Base-by-base conservation (phyloP, 805 yeast species). In the Saccharomycopsis sp. region DNA sequence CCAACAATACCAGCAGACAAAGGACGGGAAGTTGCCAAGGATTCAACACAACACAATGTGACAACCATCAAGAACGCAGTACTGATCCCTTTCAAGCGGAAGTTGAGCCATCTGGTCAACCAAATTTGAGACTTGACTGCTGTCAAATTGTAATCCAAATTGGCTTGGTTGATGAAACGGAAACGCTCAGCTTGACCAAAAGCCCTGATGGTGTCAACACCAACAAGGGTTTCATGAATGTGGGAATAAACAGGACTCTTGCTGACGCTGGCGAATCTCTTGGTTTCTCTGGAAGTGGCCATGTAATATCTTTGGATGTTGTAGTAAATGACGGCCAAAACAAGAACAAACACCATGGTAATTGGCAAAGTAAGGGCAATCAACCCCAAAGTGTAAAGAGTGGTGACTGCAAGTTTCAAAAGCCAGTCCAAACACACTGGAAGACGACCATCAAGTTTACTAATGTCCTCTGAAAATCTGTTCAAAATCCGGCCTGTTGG, bases 401-500 rank as follows among this genome's bases (percentile, higher is more conserved):
- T 69, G 38, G 61, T 65, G 36, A 77, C 53, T 10, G n/a, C 12
- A 9, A 25, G 27, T 9, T 25, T n/a, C 9, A n/a, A 9, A 25
- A 25, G n/a, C 12, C 9, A 25, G n/a, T 65, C 57, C 50, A 77
- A 68, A 1, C 69, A 63, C 48, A 67, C 64, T n/a, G 83, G 82
- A 26, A 79, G 60, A 1, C 63, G 63, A 41, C 66, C 64, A 56
- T 79, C 86, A 42, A 78, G 62, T 22, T 66, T 67, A 46, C 66
- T 67, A 46, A 79, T 67, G 58, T 79, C 86, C 52, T 74, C 71
- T 18, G 81, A 69, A 57, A 85, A 85, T 51, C 95, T 65, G 60
- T 83, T 85, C 57, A 86, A 63, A 44, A 85, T 80, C 52, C 95
- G 69, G 3, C 95, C 95, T 61, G 82, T 67, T 4, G 95, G 95